Conservation (phyloP, 2,329 filamentous ascomycete genomes). For the Pseudogymnoascus pannorum region DNA sequence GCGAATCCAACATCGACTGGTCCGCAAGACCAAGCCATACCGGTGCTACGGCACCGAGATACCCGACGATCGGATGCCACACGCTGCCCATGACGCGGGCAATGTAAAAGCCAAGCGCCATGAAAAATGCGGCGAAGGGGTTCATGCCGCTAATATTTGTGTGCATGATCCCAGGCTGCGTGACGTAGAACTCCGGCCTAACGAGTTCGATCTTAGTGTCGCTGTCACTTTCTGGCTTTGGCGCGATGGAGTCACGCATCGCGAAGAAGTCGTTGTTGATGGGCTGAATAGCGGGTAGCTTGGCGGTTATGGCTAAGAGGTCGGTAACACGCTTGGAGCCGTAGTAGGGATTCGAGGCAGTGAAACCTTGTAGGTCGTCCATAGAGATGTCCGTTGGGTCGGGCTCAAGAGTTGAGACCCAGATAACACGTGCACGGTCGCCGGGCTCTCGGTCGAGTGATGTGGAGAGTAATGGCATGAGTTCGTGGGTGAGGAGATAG, state of each 20-base stretch:
- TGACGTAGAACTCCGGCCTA: slow-evolving; percentile 64
- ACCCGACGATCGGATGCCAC: slow-evolving; percentile 76
- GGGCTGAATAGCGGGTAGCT: slow-evolving; percentile 55
- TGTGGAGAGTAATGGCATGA: slow-evolving; percentile 61
- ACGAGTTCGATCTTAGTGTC: slow-evolving; percentile 21
- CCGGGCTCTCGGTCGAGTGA: slow-evolving; percentile 24
- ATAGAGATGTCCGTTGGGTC: slow-evolving; percentile 41
- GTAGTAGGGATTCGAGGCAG: slow-evolving; percentile 63
- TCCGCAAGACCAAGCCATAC: slow-evolving; percentile 71
- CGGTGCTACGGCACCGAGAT: slow-evolving; percentile 67
- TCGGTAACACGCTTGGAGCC: slow-evolving; percentile 83
- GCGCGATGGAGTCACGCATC: slow-evolving; percentile 22
- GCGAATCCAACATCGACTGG: slow-evolving; percentile 52
- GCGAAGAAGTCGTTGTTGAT: slow-evolving; percentile 49
- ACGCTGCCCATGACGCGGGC: slow-evolving; percentile 74
- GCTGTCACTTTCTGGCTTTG: slow-evolving; percentile 15
- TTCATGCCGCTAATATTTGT: slow-evolving; percentile 74
- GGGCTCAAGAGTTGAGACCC: slow-evolving; percentile 79
- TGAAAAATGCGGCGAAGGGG: slow-evolving; percentile 60
- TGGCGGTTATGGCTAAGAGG: slow-evolving; percentile 65
- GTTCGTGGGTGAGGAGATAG: slow-evolving; percentile 76
- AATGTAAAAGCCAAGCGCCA: slow-evolving; percentile 61
- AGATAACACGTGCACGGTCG: slow-evolving; percentile 61
- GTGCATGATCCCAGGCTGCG: slow-evolving; percentile 80
- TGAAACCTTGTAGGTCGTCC: slow-evolving; percentile 70